Evolutionary conservation across 2,329 filamentous ascomycete genomes (phyloP).

Genomic region (Fusarium veterinarium): DNA sequence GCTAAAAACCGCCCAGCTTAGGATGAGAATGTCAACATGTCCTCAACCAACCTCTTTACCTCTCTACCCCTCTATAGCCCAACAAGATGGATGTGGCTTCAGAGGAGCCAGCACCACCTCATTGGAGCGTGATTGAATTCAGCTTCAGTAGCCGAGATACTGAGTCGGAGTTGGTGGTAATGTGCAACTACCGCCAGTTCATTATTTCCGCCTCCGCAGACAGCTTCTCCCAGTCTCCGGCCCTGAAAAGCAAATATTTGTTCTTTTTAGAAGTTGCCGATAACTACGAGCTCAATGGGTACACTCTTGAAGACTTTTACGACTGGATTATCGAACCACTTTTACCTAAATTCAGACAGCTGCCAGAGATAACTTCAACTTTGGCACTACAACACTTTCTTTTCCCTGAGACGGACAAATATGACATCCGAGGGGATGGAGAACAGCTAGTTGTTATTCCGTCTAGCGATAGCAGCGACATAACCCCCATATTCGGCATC

Average conservation of each 20-base stretch:
- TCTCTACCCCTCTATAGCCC: fast-evolving
- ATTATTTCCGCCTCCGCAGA: background rate
- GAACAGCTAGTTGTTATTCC: fast-evolving
- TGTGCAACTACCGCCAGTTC: background rate
- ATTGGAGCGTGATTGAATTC: background rate
- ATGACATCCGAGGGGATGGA: background rate
- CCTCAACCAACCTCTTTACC: fast-evolving
- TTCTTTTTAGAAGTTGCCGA: background rate
- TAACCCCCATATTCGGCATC: fast-evolving
- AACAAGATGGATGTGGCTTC: background rate
- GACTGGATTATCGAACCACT: background rate
- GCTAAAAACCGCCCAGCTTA: background rate
- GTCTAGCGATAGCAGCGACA: fast-evolving
- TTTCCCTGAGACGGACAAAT: background rate
- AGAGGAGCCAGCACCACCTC: fast-evolving
- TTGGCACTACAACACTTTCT: background rate
- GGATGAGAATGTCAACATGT: too few species aligned
- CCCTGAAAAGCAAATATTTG: background rate
- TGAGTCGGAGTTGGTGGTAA: background rate
- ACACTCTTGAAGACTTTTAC: background rate
- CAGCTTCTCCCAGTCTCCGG: background rate
- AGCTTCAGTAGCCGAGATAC: background rate
- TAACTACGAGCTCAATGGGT: background rate
- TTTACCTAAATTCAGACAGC: fast-evolving
- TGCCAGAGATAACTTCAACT: background rate